phyloP scores from a whole-genome alignment of 106 monocot genomes.

The Acanthochlamys bracteata region DNA sequence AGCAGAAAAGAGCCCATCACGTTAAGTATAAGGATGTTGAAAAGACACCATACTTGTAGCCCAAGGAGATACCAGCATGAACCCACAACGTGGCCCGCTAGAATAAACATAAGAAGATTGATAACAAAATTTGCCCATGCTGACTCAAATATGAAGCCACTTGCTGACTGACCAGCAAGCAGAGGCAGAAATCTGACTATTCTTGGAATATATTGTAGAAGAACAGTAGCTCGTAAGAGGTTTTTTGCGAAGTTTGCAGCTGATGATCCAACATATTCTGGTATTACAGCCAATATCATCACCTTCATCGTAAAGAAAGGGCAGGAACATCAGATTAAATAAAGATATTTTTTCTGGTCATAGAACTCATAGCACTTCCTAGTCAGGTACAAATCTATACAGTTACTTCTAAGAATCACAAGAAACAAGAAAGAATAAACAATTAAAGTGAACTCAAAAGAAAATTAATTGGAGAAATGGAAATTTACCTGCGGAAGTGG shows the following conservation, averaged over 20 bases:
- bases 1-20: too few species aligned
- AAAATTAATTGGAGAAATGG: neutral
- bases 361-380: neutral
- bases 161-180: slow-evolving; percentile 67
- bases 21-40: neutral
- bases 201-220: slow-evolving; percentile 84
- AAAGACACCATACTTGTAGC: slow-evolving; percentile 45
- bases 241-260: slow-evolving; percentile 82
- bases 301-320: slow-evolving; percentile 34
- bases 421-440: neutral
- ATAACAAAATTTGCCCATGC: slow-evolving; percentile 93
- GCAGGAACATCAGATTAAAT: too few species aligned
- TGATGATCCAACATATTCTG: slow-evolving; percentile 56
- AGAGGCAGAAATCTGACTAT: slow-evolving; percentile 68
- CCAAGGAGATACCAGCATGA: slow-evolving; percentile 95
- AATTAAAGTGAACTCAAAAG: neutral
- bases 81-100: slow-evolving; percentile 93
- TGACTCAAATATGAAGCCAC: slow-evolving; percentile 95
- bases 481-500: slow-evolving; percentile 71
- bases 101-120: slow-evolving; percentile 89
- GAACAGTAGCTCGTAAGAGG: slow-evolving; percentile 59
- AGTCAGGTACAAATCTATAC: too few species aligned
- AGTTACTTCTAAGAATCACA: too few species aligned
- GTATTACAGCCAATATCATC: slow-evolving; percentile 69
- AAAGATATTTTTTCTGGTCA: neutral